phyloP scores from a whole-genome alignment of 768 basidiomycete genomes.

The Phaeolepiota aurea region DNA sequence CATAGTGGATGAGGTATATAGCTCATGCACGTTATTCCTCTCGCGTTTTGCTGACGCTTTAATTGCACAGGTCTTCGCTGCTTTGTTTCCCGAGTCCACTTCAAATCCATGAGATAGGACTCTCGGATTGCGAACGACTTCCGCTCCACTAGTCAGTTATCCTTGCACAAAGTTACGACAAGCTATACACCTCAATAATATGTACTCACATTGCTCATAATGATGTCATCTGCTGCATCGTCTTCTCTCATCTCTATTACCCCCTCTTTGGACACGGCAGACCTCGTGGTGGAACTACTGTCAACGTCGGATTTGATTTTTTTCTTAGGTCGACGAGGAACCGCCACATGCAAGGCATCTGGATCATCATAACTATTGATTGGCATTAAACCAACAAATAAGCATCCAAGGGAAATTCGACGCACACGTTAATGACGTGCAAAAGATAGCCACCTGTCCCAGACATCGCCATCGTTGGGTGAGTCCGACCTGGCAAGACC shows the following conservation, averaged over 20 bases:
- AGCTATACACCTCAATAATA: too few relatives aligned
- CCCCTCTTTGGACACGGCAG: too few relatives aligned
- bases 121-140: not conserved
- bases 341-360: constrained; percentile 42
- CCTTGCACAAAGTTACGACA: too few relatives aligned
- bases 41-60: not conserved
- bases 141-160: too few relatives aligned
- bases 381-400: not conserved
- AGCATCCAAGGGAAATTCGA: not conserved
- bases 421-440: constrained; percentile 79
- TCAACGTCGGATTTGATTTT: too few relatives aligned
- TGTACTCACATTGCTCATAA: too few relatives aligned
- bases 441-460: constrained; percentile 87
- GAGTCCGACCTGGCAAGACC: constrained; percentile 92
- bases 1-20: constrained; percentile 78
- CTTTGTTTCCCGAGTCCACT: constrained; percentile 48
- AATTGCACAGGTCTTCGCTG: constrained; percentile 38
- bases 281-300: too few relatives aligned
- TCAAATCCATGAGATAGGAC: constrained; percentile 5
- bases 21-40: not conserved
- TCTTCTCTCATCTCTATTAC: too few relatives aligned
- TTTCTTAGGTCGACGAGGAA: constrained; percentile 19
- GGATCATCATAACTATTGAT: constrained; percentile 59
- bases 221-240: too few relatives aligned
- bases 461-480: constrained; percentile 88